Evolutionary conservation across 2,329 filamentous ascomycete species (phyloP).

Genomic region (Scedosporium minutisporum): DNA sequence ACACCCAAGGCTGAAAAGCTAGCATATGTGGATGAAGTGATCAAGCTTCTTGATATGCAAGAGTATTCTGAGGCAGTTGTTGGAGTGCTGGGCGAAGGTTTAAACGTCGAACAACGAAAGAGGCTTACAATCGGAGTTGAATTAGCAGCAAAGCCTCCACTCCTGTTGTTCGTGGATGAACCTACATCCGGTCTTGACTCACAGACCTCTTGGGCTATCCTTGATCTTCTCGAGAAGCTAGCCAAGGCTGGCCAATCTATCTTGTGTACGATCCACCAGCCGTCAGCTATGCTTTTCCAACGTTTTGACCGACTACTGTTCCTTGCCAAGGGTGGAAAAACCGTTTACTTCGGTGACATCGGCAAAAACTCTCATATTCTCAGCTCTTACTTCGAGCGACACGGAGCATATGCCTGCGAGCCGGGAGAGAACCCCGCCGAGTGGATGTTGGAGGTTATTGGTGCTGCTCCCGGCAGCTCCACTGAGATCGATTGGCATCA

Average conservation of each 20-base stretch:
- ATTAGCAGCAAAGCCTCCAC: constrained; percentile 78
- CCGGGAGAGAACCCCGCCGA: constrained; percentile 68
- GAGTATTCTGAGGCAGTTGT: constrained; percentile 85
- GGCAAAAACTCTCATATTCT: constrained; percentile 60
- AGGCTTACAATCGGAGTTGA: constrained; percentile 94
- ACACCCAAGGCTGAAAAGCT: constrained; percentile 69
- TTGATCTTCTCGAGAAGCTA: constrained; percentile 79
- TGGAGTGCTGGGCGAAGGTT: constrained; percentile 79
- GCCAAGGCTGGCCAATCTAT: constrained; percentile 85
- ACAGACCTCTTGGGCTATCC: constrained; percentile 88
- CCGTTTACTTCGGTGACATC: constrained; percentile 75
- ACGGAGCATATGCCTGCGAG: constrained; percentile 57
- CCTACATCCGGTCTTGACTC: constrained; percentile 89
- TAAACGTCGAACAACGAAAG: constrained; percentile 61
- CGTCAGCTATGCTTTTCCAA: constrained; percentile 91
- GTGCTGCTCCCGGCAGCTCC: constrained; percentile 53
- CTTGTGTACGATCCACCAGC: constrained; percentile 95
- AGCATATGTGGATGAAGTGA: constrained; percentile 81
- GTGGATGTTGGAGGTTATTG: constrained; percentile 61
- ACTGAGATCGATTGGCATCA: constrained; percentile 58
- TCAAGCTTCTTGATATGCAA: constrained; percentile 83
- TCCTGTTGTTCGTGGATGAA: constrained; percentile 88
- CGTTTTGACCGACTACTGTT: constrained; percentile 77
- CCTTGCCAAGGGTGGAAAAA: constrained; percentile 64
- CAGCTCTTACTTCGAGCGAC: constrained; percentile 66